Percentiles rank a stretch among this genome's conserved stretches.
phyloP scores from a whole-genome alignment of 1,284 basidiomycete species.

The Papiliotrema terrestris region DNA sequence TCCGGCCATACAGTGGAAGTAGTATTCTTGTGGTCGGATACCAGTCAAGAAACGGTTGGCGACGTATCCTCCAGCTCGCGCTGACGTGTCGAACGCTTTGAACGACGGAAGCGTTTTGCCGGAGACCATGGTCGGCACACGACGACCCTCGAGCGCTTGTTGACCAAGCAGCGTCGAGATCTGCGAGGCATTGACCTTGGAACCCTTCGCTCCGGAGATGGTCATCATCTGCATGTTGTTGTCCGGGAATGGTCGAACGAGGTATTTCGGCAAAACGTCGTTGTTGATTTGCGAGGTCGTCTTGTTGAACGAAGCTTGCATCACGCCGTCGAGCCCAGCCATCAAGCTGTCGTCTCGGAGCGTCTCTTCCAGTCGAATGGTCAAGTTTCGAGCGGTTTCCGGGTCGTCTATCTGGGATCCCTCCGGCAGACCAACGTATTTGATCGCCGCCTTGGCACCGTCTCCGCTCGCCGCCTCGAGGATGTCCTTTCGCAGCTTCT shows the following conservation, averaged over 20 bases:
- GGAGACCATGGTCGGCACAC: slow-evolving; percentile 98
- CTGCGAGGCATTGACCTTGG: slow-evolving; percentile 94
- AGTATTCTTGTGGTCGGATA: slow-evolving; percentile 97
- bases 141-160: slow-evolving; percentile 96
- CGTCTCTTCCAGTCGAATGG: slow-evolving; percentile 75
- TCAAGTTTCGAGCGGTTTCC: slow-evolving; percentile 53
- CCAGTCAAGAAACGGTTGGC: slow-evolving; percentile 99
- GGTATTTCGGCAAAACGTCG: slow-evolving; percentile 81
- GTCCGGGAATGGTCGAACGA: slow-evolving; percentile 89
- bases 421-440: slow-evolving; percentile 55
- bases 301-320: slow-evolving; percentile 85
- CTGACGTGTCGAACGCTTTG: slow-evolving; percentile 93
- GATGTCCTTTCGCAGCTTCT: slow-evolving; percentile 66
- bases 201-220: slow-evolving; percentile 95
- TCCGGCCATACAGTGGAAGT: slow-evolving; percentile 99
- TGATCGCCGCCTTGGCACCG: slow-evolving; percentile 80
- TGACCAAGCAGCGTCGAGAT: slow-evolving; percentile 97
- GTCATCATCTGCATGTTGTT: slow-evolving; percentile 99
- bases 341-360: slow-evolving; percentile 97
- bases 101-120: slow-evolving; percentile 98
- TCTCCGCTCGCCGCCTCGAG: slow-evolving; percentile 66
- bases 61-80: slow-evolving; percentile 98
- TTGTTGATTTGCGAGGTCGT: slow-evolving; percentile 85
- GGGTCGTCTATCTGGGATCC: slow-evolving; percentile 74
- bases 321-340: slow-evolving; percentile 88